Base-by-base conservation (phyloP, 805 yeast genomes). In the Kodamaea kaohsiungensis region DNA sequence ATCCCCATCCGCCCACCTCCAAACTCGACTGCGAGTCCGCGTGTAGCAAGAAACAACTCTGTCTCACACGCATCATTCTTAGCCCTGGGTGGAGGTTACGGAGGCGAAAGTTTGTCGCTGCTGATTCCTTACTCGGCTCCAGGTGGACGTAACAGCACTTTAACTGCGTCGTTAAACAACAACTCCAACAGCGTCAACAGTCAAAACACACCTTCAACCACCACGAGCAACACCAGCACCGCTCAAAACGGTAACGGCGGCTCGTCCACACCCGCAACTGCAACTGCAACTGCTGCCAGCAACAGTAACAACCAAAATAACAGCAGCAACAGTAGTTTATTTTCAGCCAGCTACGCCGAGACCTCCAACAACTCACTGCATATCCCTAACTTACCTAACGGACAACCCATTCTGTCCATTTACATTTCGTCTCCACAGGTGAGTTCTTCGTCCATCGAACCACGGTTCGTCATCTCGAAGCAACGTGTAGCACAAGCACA, bases 391-490 rank as follows among this genome's bases (percentile, higher is more conserved):
- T 65, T 81, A 47, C 73, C 84, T 8, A 82, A 83, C 62, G 87
- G 86, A 17, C 85, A 82, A 59, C 72, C 81, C 7, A 83, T 83
- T 53, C 75, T 76, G 19, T 85, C 90, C 10, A 86, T 84, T 53
- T 83, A 85, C 55, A 83, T 88, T 53, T 85, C 84, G 52, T 87
- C 92, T 0, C 95, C 95, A 2, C 81, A 79, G 51, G 88, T 88
- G 5, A 59, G 60, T 52, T 68, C 82, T 5, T 71, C 83, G 16
- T 79, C 84, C 33, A 85, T 91, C n/a, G 97, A 91, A 65, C 88
- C 96, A 13, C 78, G 97, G 43, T 91, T 91, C 65, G 84, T 91
- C 49, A 87, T 91, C 40, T 88, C 96, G 9, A 84, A 89, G 62
- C 95, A 87, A 56, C 82, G 88, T 52, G 83, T 86, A 19, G 85